Evolutionary conservation across 2,329 filamentous ascomycete species (phyloP).

Genomic region (Neocatenulostroma microsporum): DNA sequence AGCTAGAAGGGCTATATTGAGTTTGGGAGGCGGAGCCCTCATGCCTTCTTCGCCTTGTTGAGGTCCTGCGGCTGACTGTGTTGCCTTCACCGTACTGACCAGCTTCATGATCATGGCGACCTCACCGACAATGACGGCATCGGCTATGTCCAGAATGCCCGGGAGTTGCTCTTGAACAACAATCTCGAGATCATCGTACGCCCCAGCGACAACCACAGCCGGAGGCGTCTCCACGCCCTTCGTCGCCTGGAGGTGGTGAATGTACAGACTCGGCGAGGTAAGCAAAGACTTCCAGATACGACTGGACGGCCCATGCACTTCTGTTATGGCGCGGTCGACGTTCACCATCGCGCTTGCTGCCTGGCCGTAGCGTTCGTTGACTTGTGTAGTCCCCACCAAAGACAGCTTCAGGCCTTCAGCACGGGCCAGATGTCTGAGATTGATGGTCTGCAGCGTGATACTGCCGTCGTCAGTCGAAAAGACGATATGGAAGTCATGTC

Average conservation of each 20-base stretch:
- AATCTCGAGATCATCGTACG: constrained; percentile 63
- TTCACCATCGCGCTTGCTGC: constrained; percentile 60
- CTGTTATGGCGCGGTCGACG: constrained; percentile 60
- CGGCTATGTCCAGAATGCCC: constrained; percentile 66
- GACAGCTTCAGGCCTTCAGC: constrained; percentile 64
- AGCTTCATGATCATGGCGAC: constrained; percentile 59
- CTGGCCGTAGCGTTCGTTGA: constrained; percentile 32
- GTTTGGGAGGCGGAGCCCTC: constrained; percentile 19
- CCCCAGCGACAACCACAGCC: constrained; percentile 60
- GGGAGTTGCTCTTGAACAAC: constrained; percentile 71
- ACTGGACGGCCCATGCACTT: constrained; percentile 49
- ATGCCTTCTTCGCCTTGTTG: no score
- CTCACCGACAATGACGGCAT: constrained; percentile 74
- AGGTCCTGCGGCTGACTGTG: constrained; percentile 9
- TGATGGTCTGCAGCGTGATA: constrained; percentile 76
- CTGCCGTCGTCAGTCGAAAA: constrained; percentile 63
- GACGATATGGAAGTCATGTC: constrained; percentile 57
- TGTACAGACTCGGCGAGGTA: constrained; percentile 65
- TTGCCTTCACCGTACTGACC: constrained; percentile 37
- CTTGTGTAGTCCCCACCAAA: constrained; percentile 48
- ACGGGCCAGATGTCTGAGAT: constrained; percentile 61
- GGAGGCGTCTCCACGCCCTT: constrained; percentile 19
- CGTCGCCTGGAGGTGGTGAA: constrained; percentile 49
- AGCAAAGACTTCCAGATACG: constrained; percentile 60
- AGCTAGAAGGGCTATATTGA: constrained; percentile 76